Evolutionary conservation across 306 rosid species (phyloP).

Genomic region (Prinsepia uniflora): DNA sequence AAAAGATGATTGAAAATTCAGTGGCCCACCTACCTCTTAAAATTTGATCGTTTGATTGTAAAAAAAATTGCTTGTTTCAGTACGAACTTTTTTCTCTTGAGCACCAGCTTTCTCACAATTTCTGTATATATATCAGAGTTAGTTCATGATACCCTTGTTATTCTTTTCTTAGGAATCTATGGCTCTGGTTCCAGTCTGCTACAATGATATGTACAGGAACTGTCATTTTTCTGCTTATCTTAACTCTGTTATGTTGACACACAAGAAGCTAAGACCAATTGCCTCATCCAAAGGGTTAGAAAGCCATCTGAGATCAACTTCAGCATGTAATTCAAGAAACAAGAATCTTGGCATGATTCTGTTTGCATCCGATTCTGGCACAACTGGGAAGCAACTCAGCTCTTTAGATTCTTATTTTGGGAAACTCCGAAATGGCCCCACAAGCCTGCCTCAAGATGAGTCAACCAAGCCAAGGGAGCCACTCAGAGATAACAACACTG

Average conservation of each 20-base stretch:
- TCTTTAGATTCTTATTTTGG: constrained; percentile 60
- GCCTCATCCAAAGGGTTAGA: constrained; percentile 6
- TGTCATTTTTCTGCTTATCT: constrained; percentile 2
- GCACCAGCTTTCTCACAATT: not conserved
- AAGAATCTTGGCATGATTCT: constrained; percentile 12
- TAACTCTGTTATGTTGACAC: not conserved
- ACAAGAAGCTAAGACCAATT: constrained; percentile 15
- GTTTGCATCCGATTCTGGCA: constrained; percentile 35
- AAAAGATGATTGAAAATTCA: too few species aligned
- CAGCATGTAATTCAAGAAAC: constrained; percentile 24
- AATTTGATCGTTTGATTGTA: too few species aligned
- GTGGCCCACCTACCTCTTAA: too few species aligned
- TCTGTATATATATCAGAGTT: not conserved
- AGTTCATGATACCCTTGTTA: constrained; percentile 3
- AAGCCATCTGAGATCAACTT: constrained; percentile 23
- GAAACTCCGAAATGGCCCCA: constrained; percentile 40
- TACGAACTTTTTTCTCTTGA: not conserved
- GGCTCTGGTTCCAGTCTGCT: constrained; percentile 53
- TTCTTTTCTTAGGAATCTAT: constrained; percentile 32
- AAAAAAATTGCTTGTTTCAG: not conserved
- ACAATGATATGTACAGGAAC: constrained; percentile 32
- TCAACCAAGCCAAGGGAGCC: constrained; percentile 31
- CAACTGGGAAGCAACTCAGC: constrained; percentile 49
- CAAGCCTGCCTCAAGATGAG: constrained; percentile 24
- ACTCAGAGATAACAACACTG: constrained; percentile 18